phyloP scores from a whole-genome alignment of 2,329 filamentous ascomycete species.

The Cercospora sojina region DNA sequence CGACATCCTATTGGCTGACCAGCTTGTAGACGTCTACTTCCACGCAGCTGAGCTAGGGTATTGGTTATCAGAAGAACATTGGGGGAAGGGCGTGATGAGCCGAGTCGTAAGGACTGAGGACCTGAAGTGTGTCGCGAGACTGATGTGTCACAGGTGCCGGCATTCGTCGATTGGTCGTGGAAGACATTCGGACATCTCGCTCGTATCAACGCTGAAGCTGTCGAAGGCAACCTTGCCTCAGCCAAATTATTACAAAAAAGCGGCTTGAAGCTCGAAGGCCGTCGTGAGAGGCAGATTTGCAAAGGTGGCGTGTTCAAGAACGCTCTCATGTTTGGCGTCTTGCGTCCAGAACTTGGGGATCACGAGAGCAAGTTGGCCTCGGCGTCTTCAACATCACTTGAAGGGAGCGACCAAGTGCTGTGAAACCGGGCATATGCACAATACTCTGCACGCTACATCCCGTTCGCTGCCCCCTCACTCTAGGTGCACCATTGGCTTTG shows the following conservation, averaged over 20 bases:
- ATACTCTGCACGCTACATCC: not conserved
- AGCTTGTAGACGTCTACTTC: constrained; percentile 36
- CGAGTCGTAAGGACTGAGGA: constrained; percentile 18
- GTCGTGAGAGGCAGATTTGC: constrained; percentile 36
- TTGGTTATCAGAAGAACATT: constrained; percentile 43
- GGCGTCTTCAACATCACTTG: not conserved
- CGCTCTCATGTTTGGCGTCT: constrained; percentile 39
- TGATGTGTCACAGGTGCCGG: constrained; percentile 26
- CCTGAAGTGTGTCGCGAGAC: constrained; percentile 9
- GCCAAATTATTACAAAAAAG: constrained; percentile 40
- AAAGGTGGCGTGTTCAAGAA: constrained; percentile 40
- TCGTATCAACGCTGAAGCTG: constrained; percentile 36
- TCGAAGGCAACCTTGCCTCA: constrained; percentile 39
- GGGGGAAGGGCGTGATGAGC: constrained; percentile 33
- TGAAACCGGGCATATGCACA: not conserved
- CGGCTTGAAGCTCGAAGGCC: constrained; percentile 42
- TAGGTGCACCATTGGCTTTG: not conserved
- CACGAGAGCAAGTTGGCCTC: not conserved
- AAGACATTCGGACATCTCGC: constrained; percentile 32
- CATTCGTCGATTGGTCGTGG: constrained; percentile 41
- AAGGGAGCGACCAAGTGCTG: not conserved
- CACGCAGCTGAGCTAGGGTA: constrained; percentile 45
- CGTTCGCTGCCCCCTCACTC: not conserved
- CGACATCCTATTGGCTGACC: not conserved
- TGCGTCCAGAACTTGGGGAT: constrained; percentile 28